Conservation (phyloP, 495 filamentous ascomycete species). For the Hyaloscypha variabilis region DNA sequence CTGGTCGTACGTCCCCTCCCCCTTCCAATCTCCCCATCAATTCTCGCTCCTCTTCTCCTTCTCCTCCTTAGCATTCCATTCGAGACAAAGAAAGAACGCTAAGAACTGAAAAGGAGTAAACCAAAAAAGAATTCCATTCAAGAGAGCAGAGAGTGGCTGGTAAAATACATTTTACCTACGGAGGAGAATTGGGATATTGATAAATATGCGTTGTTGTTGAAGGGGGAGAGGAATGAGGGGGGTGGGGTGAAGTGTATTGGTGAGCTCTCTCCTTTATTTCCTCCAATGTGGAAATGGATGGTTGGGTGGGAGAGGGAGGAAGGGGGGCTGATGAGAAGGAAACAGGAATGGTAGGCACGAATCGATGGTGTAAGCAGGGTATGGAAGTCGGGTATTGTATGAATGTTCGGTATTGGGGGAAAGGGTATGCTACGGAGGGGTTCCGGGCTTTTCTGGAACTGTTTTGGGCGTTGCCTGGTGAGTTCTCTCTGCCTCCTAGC, state of each 20-base stretch:
- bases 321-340: slow-evolving; percentile 13
- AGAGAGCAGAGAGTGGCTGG: slow-evolving; percentile 16
- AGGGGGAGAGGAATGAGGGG: neutral
- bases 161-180: neutral
- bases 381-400: slow-evolving; percentile 28
- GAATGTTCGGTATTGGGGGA: slow-evolving; percentile 23
- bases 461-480: slow-evolving; percentile 22
- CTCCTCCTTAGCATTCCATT: neutral
- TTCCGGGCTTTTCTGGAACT: slow-evolving; percentile 19
- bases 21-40: neutral
- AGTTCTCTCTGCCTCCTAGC: neutral
- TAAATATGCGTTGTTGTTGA: slow-evolving; percentile 6
- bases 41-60: neutral
- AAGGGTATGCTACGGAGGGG: slow-evolving; percentile 25
- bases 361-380: slow-evolving; percentile 19
- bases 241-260: neutral
- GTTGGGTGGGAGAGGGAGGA: neutral
- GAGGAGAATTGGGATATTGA: slow-evolving; percentile 18
- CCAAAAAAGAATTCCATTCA: slow-evolving; percentile 1
- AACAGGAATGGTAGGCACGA: slow-evolving; percentile 29
- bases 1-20: slow-evolving; percentile 23
- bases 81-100: too few species aligned
- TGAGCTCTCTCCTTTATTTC: neutral
- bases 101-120: slow-evolving; percentile 2
- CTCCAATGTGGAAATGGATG: neutral